Evolutionary conservation across 1,139 yeast genomes (phyloP).

Genomic region (Protomyces lactucae-debilis): DNA sequence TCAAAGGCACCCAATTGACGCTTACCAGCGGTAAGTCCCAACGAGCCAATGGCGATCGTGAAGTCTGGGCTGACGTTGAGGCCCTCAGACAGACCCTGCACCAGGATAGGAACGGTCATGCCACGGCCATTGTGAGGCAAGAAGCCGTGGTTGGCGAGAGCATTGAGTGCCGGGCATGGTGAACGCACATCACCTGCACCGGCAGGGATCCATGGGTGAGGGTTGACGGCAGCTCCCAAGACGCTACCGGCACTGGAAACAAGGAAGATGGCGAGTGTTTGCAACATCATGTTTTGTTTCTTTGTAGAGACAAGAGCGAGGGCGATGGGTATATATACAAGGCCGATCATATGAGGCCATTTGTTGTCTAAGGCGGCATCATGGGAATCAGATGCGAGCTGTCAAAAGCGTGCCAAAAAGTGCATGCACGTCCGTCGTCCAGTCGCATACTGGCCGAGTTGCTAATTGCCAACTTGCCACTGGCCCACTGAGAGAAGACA

Average conservation of each 20-base stretch:
- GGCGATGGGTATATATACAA: too few species aligned
- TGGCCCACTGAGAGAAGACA: too few species aligned
- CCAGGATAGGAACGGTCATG: constrained; percentile 2
- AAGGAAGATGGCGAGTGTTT: not conserved
- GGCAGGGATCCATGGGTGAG: constrained; percentile 22
- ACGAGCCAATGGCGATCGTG: constrained; percentile 8
- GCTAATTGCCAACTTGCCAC: too few species aligned
- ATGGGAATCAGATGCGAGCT: too few species aligned
- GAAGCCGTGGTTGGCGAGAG: constrained; percentile 21
- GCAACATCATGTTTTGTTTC: not conserved
- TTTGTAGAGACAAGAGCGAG: too few species aligned
- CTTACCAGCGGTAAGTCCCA: constrained; percentile 1
- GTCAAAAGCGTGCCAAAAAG: too few species aligned
- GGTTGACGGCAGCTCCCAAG: constrained; percentile 15
- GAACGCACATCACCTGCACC: constrained; percentile 18
- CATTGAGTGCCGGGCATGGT: constrained; percentile 20
- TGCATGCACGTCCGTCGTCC: too few species aligned
- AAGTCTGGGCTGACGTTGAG: constrained; percentile 19
- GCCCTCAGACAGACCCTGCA: constrained; percentile 6
- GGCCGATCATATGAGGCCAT: too few species aligned
- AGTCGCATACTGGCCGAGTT: too few species aligned
- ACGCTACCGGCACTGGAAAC: not conserved
- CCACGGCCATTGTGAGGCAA: constrained; percentile 10
- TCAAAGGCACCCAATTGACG: constrained; percentile 13
- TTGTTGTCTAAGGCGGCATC: too few species aligned